Percentiles rank a stretch among this genome's conserved stretches.
phyloP scores from a whole-genome alignment of 257 asterid species.

The Capsicum pubescens region DNA sequence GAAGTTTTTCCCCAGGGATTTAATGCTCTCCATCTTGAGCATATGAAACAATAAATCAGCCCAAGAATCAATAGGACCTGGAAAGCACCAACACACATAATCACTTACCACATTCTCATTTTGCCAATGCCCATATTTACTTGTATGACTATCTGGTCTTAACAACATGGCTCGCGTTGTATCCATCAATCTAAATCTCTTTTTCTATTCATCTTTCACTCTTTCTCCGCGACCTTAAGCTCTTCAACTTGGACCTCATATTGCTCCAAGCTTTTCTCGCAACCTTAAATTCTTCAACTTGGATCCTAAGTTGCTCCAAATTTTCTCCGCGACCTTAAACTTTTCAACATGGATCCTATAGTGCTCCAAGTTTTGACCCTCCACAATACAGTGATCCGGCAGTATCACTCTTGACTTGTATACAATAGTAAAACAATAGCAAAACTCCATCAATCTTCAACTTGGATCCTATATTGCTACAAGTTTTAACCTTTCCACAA shows the following conservation, averaged over 20 bases:
- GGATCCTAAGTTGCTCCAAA: too few relatives aligned
- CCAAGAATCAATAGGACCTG: conserved; percentile 57
- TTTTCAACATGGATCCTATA: too few relatives aligned
- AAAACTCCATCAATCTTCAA: too few relatives aligned
- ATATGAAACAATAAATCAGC: conserved; percentile 49
- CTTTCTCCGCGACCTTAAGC: conserved; percentile 41
- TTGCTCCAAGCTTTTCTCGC: conserved; percentile 26
- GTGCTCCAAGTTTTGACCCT: too few relatives aligned
- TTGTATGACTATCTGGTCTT: conserved; percentile 58
- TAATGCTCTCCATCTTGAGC: conserved; percentile 52
- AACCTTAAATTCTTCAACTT: too few relatives aligned
- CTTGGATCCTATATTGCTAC: too few relatives aligned
- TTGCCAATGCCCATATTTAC: conserved; percentile 43
- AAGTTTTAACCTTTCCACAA: too few relatives aligned
- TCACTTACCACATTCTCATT: conserved; percentile 44
- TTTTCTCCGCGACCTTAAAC: too few relatives aligned
- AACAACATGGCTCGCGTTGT: conserved; percentile 45
- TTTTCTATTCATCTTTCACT: conserved; percentile 37
- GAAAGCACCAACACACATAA: conserved; percentile 56
- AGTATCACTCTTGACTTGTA: too few relatives aligned
- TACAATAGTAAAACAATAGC: too few relatives aligned
- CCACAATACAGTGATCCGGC: too few relatives aligned
- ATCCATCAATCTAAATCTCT: conserved; percentile 44
- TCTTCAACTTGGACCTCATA: conserved; percentile 48
- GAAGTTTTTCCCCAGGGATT: conserved; percentile 30